These are phyloP conservation scores for Tolypocladium inflatum DNA, from an alignment of 2,329 filamentous ascomycete species.

Conservation along the genomic window DNA sequence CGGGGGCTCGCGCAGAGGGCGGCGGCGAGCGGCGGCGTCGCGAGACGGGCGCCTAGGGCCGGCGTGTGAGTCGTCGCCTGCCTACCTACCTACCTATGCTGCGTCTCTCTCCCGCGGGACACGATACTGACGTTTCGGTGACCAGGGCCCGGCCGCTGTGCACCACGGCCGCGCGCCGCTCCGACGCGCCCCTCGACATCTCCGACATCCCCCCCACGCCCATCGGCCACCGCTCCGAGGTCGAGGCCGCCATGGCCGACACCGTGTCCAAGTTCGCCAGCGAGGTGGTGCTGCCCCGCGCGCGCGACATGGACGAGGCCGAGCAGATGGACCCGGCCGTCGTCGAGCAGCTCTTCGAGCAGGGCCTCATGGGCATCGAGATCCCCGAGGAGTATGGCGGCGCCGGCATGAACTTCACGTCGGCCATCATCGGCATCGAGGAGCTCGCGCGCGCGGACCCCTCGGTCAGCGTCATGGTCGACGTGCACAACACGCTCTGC, in stretches of 20 bases:
- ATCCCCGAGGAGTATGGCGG: slow-evolving; percentile 96
- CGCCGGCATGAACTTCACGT: slow-evolving; percentile 97
- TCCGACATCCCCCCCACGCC: slow-evolving; percentile 78
- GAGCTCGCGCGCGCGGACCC: slow-evolving; percentile 91
- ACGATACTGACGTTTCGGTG: neutral
- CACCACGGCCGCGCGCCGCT: slow-evolving; percentile 44
- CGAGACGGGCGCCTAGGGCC: slow-evolving; percentile 11
- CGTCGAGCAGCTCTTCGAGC: slow-evolving; percentile 91
- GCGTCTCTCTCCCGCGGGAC: neutral
- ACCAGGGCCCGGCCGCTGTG: slow-evolving; percentile 44
- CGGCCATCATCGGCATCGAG: slow-evolving; percentile 93
- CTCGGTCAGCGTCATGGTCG: slow-evolving; percentile 87
- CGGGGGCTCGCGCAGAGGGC: slow-evolving; percentile 22
- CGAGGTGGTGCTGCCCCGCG: slow-evolving; percentile 81
- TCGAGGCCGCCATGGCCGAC: slow-evolving; percentile 81
- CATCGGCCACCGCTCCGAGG: slow-evolving; percentile 86
- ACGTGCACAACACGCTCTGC: slow-evolving; percentile 97
- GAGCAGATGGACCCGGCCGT: slow-evolving; percentile 85
- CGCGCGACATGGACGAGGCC: slow-evolving; percentile 94
- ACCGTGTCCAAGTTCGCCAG: slow-evolving; percentile 83
- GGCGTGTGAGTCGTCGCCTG: slow-evolving; percentile 13
- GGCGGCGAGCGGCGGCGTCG: slow-evolving; percentile 13
- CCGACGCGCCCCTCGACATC: slow-evolving; percentile 44
- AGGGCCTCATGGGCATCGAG: slow-evolving; percentile 94
- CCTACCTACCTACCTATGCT: neutral